Percentiles rank a stretch among this genome's conserved stretches.
These are phyloP conservation scores for Phylloporus rhodoxanthus DNA, from an alignment of 768 basidiomycete genomes.

Conservation along the genomic window DNA sequence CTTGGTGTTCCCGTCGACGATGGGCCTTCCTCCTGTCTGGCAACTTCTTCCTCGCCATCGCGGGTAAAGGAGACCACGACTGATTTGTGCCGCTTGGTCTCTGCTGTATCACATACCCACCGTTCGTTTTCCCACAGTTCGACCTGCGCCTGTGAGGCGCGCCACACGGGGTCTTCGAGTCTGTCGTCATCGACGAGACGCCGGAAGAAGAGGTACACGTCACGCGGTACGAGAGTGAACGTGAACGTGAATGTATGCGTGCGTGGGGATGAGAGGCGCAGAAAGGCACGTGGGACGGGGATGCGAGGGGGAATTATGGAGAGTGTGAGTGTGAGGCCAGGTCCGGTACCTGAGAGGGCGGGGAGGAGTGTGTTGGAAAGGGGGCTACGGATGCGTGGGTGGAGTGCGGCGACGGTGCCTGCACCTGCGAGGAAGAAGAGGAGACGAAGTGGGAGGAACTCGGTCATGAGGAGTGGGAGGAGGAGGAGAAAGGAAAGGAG, in stretches of 20 bases:
- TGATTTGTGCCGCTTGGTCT: constrained; percentile 7
- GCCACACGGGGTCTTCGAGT: constrained; percentile 61
- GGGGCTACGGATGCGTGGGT: constrained; percentile 4
- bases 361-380: constrained; percentile 2
- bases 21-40: not conserved
- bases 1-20: not conserved
- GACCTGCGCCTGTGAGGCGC: constrained; percentile 56
- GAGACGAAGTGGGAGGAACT: constrained; percentile 43
- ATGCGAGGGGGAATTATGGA: constrained; percentile 7
- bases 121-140: constrained; percentile 83
- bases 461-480: constrained; percentile 35
- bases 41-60: constrained; percentile 8
- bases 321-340: constrained; percentile 15
- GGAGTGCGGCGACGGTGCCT: constrained; percentile 11
- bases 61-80: constrained; percentile 1
- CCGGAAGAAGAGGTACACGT: constrained; percentile 29
- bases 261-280: not conserved
- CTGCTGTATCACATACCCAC: constrained; percentile 30
- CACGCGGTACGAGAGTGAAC: constrained; percentile 13
- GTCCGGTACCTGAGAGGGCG: constrained; percentile 9
- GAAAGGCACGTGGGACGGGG: not conserved
- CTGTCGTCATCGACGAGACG: constrained; percentile 56
- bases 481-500: constrained; percentile 45
- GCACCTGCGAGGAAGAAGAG: constrained; percentile 34
- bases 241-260: constrained; percentile 12